Evolutionary conservation across 2,329 filamentous ascomycete species (phyloP), one percentile per base, ranked within the genome.

Genomic region (Verticillium albo-atrum): DNA sequence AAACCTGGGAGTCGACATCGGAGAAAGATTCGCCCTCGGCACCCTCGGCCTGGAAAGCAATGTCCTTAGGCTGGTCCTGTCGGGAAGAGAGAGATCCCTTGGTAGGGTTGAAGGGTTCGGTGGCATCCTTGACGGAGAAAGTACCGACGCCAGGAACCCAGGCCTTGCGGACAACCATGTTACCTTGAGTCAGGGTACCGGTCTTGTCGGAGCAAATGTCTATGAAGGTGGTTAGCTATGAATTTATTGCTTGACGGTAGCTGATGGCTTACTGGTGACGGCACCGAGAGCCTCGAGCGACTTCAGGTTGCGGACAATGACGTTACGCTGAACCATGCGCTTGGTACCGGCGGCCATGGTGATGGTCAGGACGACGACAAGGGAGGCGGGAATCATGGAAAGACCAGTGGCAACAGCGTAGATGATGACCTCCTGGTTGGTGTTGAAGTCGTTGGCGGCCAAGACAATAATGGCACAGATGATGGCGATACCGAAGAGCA

Each of bases 401-500:
- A 83, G 70, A 65, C 75, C 76, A 34, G 77, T 76, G 27, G 74
- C 77, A 55, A 79, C 77, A 27, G 75, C 76, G 65, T 78, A 79
- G 61, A 78, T 74, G 59, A 79, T 68, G 60, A 78, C 74, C 32
- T 78, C 75, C 42, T 72, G 71, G 34, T 68, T 65, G 37, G 72
- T 67, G 53, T 70, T 62, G 68, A 75, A 78, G 60, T 72, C 69
- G 65, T 78, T 79, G 52, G 72, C 77, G 0, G 69, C 76, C 59
- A 79, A 71, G 20, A 79, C 77, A 56, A 80, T 79, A 59, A 79
- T 72, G 26, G 75, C 76, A 55, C 77, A 76, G 56, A 79, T 60
- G 35, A 79, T 67, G 52, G 77, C 88, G 34, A 87, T 82, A 54
- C 79, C 83, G 66, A 91, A 89, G 2, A 91, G 81, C 2, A 87